These are phyloP conservation scores for Carex myosuroides DNA, from an alignment of 176 grass and related monocot genomes.

Conservation along the genomic window DNA sequence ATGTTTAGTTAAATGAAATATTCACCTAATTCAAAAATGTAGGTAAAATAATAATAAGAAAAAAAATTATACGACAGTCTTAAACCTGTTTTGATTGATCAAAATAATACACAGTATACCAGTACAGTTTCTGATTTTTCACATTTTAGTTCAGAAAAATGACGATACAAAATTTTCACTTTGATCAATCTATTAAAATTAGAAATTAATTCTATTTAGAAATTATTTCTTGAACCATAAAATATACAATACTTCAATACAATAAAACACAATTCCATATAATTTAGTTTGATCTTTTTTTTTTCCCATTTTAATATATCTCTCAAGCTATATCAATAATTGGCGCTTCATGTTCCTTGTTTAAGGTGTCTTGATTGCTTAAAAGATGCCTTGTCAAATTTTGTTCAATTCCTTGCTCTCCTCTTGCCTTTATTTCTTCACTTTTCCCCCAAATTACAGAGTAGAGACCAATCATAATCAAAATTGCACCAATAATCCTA, in stretches of 20 bases:
- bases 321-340: conserved; percentile 38
- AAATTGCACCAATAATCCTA: conserved; percentile 68
- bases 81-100: too few relatives aligned
- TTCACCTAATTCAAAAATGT: too few relatives aligned
- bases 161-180: not conserved
- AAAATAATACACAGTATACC: not conserved
- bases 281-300: not conserved
- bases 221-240: not conserved
- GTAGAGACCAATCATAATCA: conserved; percentile 80
- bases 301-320: not conserved
- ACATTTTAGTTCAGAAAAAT: not conserved
- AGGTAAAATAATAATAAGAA: too few relatives aligned
- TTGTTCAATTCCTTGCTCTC: conserved; percentile 19
- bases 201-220: not conserved
- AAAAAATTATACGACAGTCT: too few relatives aligned
- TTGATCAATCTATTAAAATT: not conserved
- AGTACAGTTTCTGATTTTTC: not conserved
- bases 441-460: conserved; percentile 88
- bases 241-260: not conserved
- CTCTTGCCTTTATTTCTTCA: conserved; percentile 52
- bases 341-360: conserved; percentile 28
- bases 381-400: conserved; percentile 44
- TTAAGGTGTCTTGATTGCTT: conserved; percentile 25
- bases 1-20: too few relatives aligned
- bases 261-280: not conserved